Percentiles rank a stretch among this genome's conserved stretches.
These are phyloP conservation scores for Cordyceps pruinosa DNA, from an alignment of 2,329 filamentous ascomycete species.

Conservation along the genomic window DNA sequence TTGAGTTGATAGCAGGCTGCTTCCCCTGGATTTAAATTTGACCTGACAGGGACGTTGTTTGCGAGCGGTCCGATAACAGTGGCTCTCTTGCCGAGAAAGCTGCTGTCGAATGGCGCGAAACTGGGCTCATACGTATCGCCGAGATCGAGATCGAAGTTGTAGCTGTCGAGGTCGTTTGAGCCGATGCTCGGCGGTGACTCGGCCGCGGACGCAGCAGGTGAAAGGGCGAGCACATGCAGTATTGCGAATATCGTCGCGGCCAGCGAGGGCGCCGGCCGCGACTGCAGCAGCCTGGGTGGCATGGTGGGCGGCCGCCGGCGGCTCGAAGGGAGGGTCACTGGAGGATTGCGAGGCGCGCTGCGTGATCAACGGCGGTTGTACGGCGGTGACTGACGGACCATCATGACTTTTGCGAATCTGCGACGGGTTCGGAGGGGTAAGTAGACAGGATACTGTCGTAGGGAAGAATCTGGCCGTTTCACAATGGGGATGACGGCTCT, in stretches of 20 bases:
- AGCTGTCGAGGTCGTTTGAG: not conserved
- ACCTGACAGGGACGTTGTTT: slow-evolving; percentile 57
- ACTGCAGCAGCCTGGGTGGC: slow-evolving; percentile 63
- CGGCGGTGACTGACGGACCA: not conserved
- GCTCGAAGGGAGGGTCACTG: not conserved
- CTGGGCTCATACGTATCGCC: slow-evolving; percentile 48
- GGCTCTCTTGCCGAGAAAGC: slow-evolving; percentile 56
- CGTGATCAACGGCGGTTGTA: not conserved
- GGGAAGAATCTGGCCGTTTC: not conserved
- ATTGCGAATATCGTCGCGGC: slow-evolving; percentile 52
- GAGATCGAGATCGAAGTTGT: slow-evolving; percentile 16
- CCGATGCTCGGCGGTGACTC: slow-evolving; percentile 31
- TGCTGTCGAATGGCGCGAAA: slow-evolving; percentile 54
- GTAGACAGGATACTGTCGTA: not conserved
- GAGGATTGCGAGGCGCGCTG: not conserved
- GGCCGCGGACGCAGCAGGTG: slow-evolving; percentile 54
- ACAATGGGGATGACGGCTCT: slow-evolving; percentile 3
- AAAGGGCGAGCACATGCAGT: slow-evolving; percentile 54
- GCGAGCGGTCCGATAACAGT: slow-evolving; percentile 40
- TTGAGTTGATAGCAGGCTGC: slow-evolving; percentile 40
- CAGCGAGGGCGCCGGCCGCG: slow-evolving; percentile 62
- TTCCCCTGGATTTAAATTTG: slow-evolving; percentile 56
- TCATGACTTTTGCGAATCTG: not conserved
- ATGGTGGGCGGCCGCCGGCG: slow-evolving; percentile 28
- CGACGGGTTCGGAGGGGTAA: not conserved